Evolutionary conservation across 23 red algal genomes (phyloP).

Genomic region (Gracilaria domingensis): DNA sequence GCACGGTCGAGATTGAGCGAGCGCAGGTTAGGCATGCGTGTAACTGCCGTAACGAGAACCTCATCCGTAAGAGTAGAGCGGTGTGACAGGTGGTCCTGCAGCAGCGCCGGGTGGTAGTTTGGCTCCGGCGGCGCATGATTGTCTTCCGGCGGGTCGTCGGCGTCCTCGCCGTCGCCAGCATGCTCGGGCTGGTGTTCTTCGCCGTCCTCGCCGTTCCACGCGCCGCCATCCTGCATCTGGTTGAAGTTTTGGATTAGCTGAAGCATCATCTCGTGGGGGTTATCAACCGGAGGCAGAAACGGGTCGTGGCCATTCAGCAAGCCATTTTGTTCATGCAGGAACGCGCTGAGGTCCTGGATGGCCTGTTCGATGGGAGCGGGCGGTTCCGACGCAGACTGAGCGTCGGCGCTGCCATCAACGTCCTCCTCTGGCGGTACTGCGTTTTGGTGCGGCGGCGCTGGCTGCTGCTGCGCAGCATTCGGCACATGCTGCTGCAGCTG

Average conservation of each 20-base stretch:
- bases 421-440: background rate
- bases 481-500: background rate
- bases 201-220: slow-evolving; percentile 1
- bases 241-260: slow-evolving; percentile 28
- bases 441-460: background rate
- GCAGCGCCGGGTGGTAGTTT: slow-evolving; percentile 10
- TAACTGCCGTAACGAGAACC: slow-evolving; percentile 13
- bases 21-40: slow-evolving; percentile 5
- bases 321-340: background rate
- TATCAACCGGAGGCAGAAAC: background rate
- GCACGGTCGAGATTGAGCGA: slow-evolving; percentile 27
- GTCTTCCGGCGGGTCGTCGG: background rate
- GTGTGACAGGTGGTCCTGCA: background rate
- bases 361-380: slow-evolving; percentile 19
- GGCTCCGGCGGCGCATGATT: background rate
- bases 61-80: slow-evolving; percentile 31
- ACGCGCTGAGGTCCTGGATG: slow-evolving; percentile 15
- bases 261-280: slow-evolving; percentile 21
- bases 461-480: background rate
- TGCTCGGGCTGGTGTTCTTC: background rate
- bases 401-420: background rate
- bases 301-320: background rate
- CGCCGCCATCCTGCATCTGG: slow-evolving; percentile 22
- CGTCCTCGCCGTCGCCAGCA: background rate
- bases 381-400: background rate